phyloP scores from a whole-genome alignment of 83 land plant genomes.

The Picea abies region DNA sequence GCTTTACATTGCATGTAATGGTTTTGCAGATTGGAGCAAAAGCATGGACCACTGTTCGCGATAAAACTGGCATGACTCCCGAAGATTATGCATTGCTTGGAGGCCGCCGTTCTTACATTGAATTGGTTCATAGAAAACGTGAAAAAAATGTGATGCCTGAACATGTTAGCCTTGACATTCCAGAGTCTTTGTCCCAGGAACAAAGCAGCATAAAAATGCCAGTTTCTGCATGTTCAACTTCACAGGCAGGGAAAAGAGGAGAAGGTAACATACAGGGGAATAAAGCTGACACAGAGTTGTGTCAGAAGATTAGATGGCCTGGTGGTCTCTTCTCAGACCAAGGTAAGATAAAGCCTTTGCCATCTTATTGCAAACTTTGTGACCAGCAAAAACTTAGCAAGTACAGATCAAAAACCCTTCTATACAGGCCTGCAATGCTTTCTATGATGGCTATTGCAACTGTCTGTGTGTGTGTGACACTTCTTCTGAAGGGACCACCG shows the following conservation, averaged over 20 bases:
- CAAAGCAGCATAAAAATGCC: not conserved
- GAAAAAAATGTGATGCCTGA: conserved; percentile 18
- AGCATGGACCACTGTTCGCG: conserved; percentile 70
- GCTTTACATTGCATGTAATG: not conserved
- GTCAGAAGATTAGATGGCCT: not conserved
- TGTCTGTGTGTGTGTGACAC: conserved; percentile 83
- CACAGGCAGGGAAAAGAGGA: conserved; percentile 11
- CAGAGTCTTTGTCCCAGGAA: not conserved
- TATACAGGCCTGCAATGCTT: conserved; percentile 69
- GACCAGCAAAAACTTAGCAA: conserved; percentile 21
- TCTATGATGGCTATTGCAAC: conserved; percentile 85
- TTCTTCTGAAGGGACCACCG: conserved; percentile 58
- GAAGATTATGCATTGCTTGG: conserved; percentile 61
- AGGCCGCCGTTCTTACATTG: conserved; percentile 53
- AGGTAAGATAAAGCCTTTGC: not conserved
- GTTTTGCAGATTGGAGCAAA: conserved; percentile 61
- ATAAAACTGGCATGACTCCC: conserved; percentile 66
- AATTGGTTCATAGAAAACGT: conserved; percentile 63
- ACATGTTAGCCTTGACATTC: conserved; percentile 41
- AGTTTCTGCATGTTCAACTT: not conserved
- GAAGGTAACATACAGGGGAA: not conserved
- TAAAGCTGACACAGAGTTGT: conserved; percentile 18
- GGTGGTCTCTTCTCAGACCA: conserved; percentile 24
- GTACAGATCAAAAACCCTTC: conserved; percentile 22
- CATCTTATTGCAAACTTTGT: conserved; percentile 18